Conservation (phyloP, 192 early-diverging fungal species). For the Funneliformis geosporum region DNA sequence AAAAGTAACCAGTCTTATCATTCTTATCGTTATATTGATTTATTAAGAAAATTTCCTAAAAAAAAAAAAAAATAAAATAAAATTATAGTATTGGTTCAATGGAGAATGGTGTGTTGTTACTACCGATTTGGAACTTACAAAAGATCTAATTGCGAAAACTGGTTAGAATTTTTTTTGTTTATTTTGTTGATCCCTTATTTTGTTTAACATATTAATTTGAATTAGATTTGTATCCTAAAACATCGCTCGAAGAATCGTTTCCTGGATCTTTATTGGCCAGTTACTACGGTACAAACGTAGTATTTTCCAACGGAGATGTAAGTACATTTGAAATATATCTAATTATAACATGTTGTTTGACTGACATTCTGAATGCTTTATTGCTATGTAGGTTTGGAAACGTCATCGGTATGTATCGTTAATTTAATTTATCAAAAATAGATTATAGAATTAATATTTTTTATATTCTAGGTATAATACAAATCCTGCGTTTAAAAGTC, state of each 20-base stretch:
- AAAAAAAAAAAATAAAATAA: background rate
- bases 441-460: background rate
- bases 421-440: background rate
- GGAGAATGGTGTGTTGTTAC: background rate
- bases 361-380: background rate
- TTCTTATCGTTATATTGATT: background rate
- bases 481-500: background rate
- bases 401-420: background rate
- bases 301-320: background rate
- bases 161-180: background rate
- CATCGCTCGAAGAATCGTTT: background rate
- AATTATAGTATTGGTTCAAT: background rate
- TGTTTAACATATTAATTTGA: background rate
- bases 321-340: background rate
- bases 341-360: too few relatives aligned
- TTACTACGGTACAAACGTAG: background rate
- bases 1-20: background rate
- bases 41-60: background rate
- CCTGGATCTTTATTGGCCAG: background rate
- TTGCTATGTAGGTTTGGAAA: background rate
- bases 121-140: background rate
- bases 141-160: background rate
- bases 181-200: background rate
- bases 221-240: background rate
- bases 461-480: background rate